Percentiles rank a stretch among this genome's conserved stretches.
Conservation (phyloP, 2,329 filamentous ascomycete species). For the Aspergillus sp. region DNA sequence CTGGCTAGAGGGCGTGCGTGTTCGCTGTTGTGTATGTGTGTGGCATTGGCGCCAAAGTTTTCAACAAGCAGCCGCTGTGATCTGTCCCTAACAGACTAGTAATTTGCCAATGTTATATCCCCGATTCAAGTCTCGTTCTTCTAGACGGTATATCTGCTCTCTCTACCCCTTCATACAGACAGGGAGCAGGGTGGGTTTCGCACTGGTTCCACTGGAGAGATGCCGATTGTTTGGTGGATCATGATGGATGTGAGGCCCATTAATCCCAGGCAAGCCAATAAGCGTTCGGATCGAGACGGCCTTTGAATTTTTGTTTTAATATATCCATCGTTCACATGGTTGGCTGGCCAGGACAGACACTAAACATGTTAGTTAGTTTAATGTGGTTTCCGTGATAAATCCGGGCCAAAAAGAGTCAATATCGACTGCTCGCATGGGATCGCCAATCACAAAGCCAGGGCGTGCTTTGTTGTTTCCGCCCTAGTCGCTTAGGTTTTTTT, state of each 20-base stretch:
- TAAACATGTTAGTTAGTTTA: background rate
- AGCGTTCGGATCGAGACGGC: background rate
- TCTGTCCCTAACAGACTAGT: constrained; percentile 16
- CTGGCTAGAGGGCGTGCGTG: constrained; percentile 24
- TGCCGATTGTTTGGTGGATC: too few relatives aligned
- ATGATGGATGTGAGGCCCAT: background rate
- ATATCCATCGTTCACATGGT: background rate
- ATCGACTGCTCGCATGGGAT: background rate
- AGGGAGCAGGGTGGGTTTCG: too few relatives aligned
- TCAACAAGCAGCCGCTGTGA: constrained; percentile 10
- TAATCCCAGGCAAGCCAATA: background rate
- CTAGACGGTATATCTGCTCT: background rate
- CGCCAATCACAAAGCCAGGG: background rate
- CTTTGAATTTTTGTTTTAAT: background rate
- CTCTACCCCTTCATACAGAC: background rate
- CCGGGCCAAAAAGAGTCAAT: background rate
- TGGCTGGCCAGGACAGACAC: background rate
- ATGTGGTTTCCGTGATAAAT: background rate
- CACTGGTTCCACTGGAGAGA: too few relatives aligned
- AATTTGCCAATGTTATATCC: constrained; percentile 11
- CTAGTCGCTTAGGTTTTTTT: too few relatives aligned
- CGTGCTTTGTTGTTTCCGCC: too few relatives aligned
- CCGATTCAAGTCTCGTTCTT: background rate
- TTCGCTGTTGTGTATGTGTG: constrained; percentile 16
- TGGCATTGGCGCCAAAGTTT: constrained; percentile 17